These are phyloP conservation scores for Claviceps quebecensis DNA, from an alignment of 2,329 filamentous ascomycete genomes.

Conservation along the genomic window DNA sequence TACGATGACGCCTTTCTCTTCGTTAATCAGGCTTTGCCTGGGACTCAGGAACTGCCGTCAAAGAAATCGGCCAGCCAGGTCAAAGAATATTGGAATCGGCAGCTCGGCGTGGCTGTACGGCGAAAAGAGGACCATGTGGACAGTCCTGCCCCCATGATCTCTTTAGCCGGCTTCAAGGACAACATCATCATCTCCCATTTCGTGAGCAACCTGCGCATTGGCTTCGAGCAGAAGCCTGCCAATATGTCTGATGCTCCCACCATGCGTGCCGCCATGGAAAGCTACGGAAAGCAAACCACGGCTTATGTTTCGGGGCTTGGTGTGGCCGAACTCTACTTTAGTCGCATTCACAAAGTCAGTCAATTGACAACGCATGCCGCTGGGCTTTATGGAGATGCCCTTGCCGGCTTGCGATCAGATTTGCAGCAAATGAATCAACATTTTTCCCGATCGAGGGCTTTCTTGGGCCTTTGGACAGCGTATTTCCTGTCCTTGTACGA, in stretches of 20 bases:
- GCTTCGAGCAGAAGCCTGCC: constrained; percentile 3
- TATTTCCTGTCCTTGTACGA: constrained; percentile 7
- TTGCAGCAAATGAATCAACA: constrained; percentile 3
- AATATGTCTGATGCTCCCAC: constrained; percentile 5
- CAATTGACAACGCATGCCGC: constrained; percentile 4
- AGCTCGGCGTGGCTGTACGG: not conserved
- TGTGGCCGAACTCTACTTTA: constrained; percentile 7
- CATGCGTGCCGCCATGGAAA: constrained; percentile 5
- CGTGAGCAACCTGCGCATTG: constrained; percentile 3
- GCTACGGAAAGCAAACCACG: constrained; percentile 3
- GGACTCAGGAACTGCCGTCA: constrained; percentile 4
- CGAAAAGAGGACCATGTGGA: not conserved
- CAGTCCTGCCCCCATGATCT: not conserved
- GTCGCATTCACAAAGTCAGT: constrained; percentile 5
- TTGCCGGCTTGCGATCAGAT: constrained; percentile 1
- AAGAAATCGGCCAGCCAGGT: constrained; percentile 5
- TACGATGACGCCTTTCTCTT: constrained; percentile 5
- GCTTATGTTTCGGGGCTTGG: constrained; percentile 6
- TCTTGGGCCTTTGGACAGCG: constrained; percentile 6
- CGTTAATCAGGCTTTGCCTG: constrained; percentile 4
- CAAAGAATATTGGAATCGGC: constrained; percentile 4
- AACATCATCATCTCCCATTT: constrained; percentile 6
- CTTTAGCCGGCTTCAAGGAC: constrained; percentile 5
- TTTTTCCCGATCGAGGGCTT: constrained; percentile 2
- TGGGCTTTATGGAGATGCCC: constrained; percentile 3